phyloP scores from a whole-genome alignment of 768 basidiomycete genomes.

The Tulasnella sp. region DNA sequence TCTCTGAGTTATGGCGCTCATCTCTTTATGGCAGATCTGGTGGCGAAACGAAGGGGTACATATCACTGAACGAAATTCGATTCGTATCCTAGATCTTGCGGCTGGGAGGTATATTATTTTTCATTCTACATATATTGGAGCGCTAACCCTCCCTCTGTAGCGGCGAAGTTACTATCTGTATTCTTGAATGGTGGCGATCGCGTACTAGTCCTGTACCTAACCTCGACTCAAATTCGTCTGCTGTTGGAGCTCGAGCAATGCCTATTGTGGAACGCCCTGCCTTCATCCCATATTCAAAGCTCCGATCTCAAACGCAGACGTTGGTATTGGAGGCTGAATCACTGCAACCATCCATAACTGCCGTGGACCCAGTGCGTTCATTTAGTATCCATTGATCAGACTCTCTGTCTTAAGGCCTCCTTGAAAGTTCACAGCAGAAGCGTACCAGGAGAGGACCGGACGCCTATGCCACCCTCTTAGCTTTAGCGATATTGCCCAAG shows the following conservation, averaged over 20 bases:
- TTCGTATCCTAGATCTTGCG: slow-evolving; percentile 50
- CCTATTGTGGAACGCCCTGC: background rate
- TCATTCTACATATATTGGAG: background rate
- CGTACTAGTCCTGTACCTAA: background rate
- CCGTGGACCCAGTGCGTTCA: slow-evolving; percentile 41
- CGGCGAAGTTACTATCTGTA: slow-evolving; percentile 50
- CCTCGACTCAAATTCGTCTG: slow-evolving; percentile 22
- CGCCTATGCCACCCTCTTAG: slow-evolving; percentile 46
- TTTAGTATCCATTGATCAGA: background rate
- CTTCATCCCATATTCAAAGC: slow-evolving; percentile 14
- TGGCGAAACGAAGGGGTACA: slow-evolving; percentile 27
- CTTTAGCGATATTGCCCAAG: slow-evolving; percentile 52
- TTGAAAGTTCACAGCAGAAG: slow-evolving; percentile 47
- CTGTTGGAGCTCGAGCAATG: background rate
- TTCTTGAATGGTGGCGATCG: slow-evolving; percentile 49
- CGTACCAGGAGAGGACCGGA: slow-evolving; percentile 45
- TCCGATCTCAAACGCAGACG: slow-evolving; percentile 19
- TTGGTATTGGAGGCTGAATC: slow-evolving; percentile 27
- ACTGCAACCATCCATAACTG: slow-evolving; percentile 29
- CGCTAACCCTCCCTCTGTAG: slow-evolving; percentile 27
- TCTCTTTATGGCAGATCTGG: slow-evolving; percentile 29
- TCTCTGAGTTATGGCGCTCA: slow-evolving; percentile 5
- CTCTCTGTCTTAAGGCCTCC: slow-evolving; percentile 1
- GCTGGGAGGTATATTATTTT: slow-evolving; percentile 27
- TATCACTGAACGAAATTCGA: slow-evolving; percentile 26